A percentile compares a stretch with the other conserved stretches of the same genome.
These are phyloP conservation scores for Mortierella alpina DNA, from an alignment of 192 early-diverging fungal species.

Conservation along the genomic window DNA sequence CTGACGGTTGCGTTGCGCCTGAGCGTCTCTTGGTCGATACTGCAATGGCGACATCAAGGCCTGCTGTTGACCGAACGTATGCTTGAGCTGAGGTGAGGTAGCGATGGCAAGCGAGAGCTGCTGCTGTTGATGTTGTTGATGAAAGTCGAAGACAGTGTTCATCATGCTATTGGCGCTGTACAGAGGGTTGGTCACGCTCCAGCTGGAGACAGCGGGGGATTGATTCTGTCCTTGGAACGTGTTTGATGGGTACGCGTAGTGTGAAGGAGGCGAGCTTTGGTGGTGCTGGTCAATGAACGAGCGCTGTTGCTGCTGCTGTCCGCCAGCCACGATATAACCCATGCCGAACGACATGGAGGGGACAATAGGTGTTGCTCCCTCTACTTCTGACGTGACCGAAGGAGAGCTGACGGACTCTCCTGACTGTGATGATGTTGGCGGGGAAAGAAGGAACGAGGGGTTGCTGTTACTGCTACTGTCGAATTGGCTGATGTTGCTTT, in stretches of 20 bases:
- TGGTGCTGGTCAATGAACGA: not conserved
- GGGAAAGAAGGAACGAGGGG: conserved; percentile 18
- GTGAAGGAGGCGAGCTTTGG: not conserved
- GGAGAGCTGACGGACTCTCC: not conserved
- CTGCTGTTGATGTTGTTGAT: conserved; percentile 8
- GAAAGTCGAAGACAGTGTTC: conserved; percentile 1
- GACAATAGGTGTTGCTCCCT: conserved; percentile 13
- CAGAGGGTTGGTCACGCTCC: not conserved
- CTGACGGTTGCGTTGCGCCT: conserved; percentile 27
- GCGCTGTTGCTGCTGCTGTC: conserved; percentile 9
- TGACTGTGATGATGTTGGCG: not conserved
- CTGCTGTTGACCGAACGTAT: not conserved
- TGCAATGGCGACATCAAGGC: conserved; percentile 30
- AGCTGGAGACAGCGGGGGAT: not conserved
- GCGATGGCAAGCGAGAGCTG: not conserved
- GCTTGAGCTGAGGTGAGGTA: not conserved
- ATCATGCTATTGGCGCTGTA: not conserved
- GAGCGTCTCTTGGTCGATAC: conserved; percentile 30
- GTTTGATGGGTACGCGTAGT: not conserved
- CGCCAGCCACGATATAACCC: conserved; percentile 16
- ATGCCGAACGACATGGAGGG: conserved; percentile 25
- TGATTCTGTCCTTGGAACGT: no score
- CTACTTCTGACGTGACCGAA: not conserved
- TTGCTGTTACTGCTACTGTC: conserved; percentile 4
- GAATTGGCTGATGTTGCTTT: not conserved